Evolutionary conservation across 495 filamentous ascomycete species (phyloP).

Genomic region (Neurospora sp.): DNA sequence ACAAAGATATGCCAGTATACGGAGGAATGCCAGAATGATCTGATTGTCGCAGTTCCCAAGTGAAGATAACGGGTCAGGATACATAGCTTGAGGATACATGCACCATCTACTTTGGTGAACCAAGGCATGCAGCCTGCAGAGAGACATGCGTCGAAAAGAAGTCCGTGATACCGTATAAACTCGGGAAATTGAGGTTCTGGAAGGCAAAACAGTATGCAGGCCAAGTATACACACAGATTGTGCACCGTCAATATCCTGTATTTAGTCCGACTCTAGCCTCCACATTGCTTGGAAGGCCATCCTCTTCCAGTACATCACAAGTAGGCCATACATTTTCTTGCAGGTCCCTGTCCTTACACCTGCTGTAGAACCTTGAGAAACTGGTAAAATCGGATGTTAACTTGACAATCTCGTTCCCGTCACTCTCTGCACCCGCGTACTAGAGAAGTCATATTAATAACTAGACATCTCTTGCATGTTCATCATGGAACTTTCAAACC

Average conservation of each 20-base stretch:
- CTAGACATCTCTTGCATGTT: neutral
- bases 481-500: neutral
- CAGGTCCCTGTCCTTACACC: neutral
- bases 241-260: too few relatives aligned
- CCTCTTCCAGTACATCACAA: too few relatives aligned
- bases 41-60: neutral
- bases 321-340: neutral
- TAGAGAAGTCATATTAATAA: neutral
- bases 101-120: neutral
- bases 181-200: too few relatives aligned
- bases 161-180: too few relatives aligned
- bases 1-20: neutral
- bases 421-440: neutral
- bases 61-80: neutral
- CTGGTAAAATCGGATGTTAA: neutral
- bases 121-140: neutral
- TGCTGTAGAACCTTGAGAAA: neutral
- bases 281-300: too few relatives aligned
- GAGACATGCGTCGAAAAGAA: neutral
- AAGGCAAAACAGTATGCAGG: too few relatives aligned
- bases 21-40: neutral
- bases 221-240: too few relatives aligned
- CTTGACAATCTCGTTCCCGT: neutral
- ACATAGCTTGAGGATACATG: neutral
- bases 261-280: too few relatives aligned